Percentiles rank a stretch among this genome's conserved stretches.
Evolutionary conservation across 75 land plant species (phyloP).

Genomic region (Larix kaempferi): DNA sequence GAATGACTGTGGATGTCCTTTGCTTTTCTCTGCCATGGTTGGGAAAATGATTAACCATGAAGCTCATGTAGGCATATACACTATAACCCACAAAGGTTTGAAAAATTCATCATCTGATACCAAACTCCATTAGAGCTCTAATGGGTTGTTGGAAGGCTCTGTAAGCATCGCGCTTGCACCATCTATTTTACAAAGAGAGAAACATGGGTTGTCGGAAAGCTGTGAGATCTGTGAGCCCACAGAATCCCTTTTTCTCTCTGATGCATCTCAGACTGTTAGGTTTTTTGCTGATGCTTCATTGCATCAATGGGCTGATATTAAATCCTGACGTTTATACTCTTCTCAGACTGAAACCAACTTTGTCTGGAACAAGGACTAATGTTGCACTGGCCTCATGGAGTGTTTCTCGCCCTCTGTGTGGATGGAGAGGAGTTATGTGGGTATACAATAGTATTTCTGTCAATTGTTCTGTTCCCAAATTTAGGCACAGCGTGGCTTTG

Average conservation of each 20-base stretch:
- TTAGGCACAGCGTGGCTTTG: constrained; percentile 1
- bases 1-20: neutral
- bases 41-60: neutral
- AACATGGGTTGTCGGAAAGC: neutral
- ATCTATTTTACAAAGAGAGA: neutral
- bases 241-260: neutral
- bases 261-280: constrained; percentile 1
- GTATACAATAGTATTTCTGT: constrained; percentile 10
- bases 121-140: neutral
- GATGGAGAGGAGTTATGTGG: constrained; percentile 19
- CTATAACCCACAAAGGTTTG: neutral
- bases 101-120: neutral
- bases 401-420: constrained; percentile 12
- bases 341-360: constrained; percentile 7
- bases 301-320: constrained; percentile 7
- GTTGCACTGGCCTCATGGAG: constrained; percentile 15
- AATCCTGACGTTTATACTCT: constrained; percentile 16
- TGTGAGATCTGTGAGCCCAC: constrained; percentile 4
- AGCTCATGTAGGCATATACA: neutral
- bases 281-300: too few species aligned
- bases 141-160: neutral
- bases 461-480: constrained; percentile 13
- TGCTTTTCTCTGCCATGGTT: neutral
- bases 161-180: neutral
- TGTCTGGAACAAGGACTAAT: neutral